Evolutionary conservation across 129 eudicot species (phyloP).

Genomic region (Oenanthe sinensis): DNA sequence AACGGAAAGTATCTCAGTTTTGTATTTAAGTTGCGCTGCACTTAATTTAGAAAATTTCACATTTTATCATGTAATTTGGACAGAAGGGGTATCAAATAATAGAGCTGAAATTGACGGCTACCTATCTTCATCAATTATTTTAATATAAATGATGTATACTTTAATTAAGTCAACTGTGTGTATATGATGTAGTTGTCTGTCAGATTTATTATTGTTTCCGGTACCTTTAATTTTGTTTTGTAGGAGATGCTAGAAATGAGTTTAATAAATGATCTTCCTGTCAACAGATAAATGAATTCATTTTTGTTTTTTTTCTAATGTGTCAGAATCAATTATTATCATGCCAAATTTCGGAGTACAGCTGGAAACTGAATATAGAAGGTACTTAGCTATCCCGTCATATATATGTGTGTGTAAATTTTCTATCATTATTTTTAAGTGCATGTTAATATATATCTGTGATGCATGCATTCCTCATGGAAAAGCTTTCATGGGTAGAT

Average conservation of each 20-base stretch:
- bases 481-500: not conserved
- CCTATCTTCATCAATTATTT: not conserved
- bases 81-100: not conserved
- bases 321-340: conserved; percentile 72
- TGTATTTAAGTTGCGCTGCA: not conserved
- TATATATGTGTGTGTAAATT: not conserved
- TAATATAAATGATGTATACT: not conserved
- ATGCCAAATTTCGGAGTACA: conserved; percentile 82
- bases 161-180: not conserved
- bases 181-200: not conserved
- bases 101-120: not conserved
- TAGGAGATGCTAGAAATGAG: not conserved
- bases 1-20: not conserved
- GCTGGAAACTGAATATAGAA: conserved; percentile 75
- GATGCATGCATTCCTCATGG: not conserved
- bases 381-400: conserved; percentile 29
- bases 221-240: not conserved
- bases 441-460: not conserved
- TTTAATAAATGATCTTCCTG: not conserved
- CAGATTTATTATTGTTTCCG: not conserved
- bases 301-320: conserved; percentile 8
- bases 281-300: not conserved
- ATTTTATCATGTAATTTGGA: not conserved
- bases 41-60: not conserved
- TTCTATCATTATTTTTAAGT: not conserved